phyloP scores from a whole-genome alignment of 1,284 basidiomycete genomes.

The Austroboletus olivaceoglutinosus region DNA sequence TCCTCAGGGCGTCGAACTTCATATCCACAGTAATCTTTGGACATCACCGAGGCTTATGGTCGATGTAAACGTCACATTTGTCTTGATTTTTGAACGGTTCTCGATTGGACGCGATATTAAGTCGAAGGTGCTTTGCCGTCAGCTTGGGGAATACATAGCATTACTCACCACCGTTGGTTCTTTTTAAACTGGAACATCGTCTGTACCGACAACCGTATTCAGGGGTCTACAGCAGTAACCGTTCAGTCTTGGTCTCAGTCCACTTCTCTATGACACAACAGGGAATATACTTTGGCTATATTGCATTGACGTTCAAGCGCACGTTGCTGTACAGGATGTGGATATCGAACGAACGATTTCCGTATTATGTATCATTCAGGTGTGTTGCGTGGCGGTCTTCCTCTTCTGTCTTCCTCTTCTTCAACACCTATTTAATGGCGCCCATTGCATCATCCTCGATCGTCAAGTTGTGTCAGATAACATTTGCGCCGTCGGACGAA shows the following conservation, averaged over 20 bases:
- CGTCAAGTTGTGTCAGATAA: background rate
- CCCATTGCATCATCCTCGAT: background rate
- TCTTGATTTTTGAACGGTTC: background rate
- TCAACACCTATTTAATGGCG: background rate
- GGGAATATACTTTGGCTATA: constrained; percentile 18
- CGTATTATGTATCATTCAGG: constrained; percentile 18
- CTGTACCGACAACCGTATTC: constrained; percentile 1
- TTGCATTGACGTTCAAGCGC: constrained; percentile 27
- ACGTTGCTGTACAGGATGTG: constrained; percentile 22
- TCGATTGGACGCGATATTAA: too few species aligned
- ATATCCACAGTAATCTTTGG: background rate
- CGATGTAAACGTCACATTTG: background rate
- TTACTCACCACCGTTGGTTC: constrained; percentile 20
- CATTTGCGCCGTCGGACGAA: background rate
- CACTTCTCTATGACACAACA: constrained; percentile 4
- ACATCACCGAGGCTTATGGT: background rate
- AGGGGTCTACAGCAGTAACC: constrained; percentile 1
- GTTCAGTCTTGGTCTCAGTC: constrained; percentile 14
- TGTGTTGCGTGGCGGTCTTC: too few species aligned
- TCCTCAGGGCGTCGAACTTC: background rate
- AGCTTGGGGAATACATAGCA: constrained; percentile 14
- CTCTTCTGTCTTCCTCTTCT: background rate
- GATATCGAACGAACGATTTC: constrained; percentile 15
- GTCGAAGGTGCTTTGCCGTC: constrained; percentile 15
- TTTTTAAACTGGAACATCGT: constrained; percentile 18